Evolutionary conservation across 352 stramenopile species (phyloP).

Genomic region (Pythium insidiosum): DNA sequence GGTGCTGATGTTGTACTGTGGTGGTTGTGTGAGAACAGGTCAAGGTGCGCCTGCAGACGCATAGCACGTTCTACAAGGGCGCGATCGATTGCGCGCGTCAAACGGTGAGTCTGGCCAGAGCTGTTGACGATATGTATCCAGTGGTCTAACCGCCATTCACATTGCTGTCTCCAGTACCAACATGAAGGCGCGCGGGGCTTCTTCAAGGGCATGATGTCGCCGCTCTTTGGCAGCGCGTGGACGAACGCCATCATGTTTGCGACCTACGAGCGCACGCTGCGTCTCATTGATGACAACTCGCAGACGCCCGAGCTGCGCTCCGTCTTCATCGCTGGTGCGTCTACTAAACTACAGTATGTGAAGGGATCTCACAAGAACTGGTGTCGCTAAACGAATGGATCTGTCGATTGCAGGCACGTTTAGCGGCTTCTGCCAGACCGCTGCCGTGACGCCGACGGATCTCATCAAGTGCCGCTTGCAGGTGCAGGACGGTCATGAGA

Average conservation of each 20-base stretch:
- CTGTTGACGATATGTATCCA: no score
- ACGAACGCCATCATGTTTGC: constrained; percentile 87
- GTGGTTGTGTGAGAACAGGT: constrained; percentile 11
- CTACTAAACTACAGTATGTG: not conserved
- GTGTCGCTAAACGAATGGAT: no score
- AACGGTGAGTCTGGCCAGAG: constrained; percentile 23
- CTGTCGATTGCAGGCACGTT: constrained; percentile 43
- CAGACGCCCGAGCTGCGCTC: constrained; percentile 48
- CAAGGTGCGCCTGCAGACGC: constrained; percentile 55
- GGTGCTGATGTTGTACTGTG: not conserved
- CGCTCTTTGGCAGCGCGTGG: constrained; percentile 71
- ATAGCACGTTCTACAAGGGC: constrained; percentile 46
- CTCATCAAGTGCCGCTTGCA: constrained; percentile 82
- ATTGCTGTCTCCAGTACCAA: constrained; percentile 20
- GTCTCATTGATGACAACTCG: constrained; percentile 44
- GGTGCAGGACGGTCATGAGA: constrained; percentile 59
- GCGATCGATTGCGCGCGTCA: constrained; percentile 32
- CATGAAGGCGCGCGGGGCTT: constrained; percentile 74
- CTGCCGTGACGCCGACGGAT: constrained; percentile 66
- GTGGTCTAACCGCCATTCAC: not conserved
- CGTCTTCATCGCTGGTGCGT: constrained; percentile 49
- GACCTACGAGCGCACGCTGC: constrained; percentile 65
- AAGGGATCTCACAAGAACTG: no score
- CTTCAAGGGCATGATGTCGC: constrained; percentile 82
- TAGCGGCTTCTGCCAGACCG: constrained; percentile 71